These are phyloP conservation scores for Aureobasidium lini DNA, from an alignment of 2,329 filamentous ascomycete species.

Conservation along the genomic window DNA sequence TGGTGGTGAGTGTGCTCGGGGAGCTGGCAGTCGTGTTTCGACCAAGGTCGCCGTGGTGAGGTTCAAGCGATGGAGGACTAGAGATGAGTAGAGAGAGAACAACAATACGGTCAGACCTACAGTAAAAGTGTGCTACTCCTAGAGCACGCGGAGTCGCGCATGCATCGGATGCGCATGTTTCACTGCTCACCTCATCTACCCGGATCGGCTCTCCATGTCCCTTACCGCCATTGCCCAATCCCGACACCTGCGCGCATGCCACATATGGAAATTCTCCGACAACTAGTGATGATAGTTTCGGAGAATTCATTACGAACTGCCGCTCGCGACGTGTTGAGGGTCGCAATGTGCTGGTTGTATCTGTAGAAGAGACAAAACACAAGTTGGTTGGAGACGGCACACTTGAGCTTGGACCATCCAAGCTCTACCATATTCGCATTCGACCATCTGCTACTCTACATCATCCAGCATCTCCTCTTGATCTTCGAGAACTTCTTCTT, in stretches of 20 bases:
- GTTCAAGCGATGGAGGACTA: neutral
- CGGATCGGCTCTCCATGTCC: conserved; percentile 10
- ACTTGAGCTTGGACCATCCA: neutral
- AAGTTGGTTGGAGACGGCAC: neutral
- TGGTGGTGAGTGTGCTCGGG: neutral
- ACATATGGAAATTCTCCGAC: neutral
- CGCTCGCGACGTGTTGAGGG: neutral
- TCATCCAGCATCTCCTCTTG: neutral
- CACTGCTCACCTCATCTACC: conserved; percentile 8
- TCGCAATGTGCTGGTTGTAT: neutral
- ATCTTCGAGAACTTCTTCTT: too few relatives aligned
- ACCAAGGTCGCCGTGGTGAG: neutral
- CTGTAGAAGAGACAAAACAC: neutral
- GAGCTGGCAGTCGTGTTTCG: neutral
- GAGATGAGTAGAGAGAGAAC: neutral
- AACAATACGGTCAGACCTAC: neutral
- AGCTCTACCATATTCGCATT: neutral
- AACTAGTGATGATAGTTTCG: neutral
- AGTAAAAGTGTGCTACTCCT: neutral
- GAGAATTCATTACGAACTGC: neutral
- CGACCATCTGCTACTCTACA: neutral
- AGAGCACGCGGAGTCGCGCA: neutral
- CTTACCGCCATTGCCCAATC: neutral
- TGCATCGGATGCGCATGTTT: neutral
- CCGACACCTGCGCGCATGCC: neutral